Conservation (phyloP, 129 eudicot species). For the Chrysanthemum seticuspe region DNA sequence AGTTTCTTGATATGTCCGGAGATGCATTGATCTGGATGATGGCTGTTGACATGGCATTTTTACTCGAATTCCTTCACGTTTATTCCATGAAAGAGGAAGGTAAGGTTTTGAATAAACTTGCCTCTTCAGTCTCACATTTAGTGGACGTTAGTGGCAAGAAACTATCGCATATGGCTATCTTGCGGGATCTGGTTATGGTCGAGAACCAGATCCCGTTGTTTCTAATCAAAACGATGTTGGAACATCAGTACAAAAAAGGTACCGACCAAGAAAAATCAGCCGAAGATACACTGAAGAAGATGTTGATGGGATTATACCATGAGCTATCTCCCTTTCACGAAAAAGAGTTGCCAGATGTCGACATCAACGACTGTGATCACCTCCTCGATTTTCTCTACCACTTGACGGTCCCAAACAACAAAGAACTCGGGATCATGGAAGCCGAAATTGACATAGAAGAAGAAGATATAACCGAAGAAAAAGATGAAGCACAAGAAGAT, state of each 20-base stretch:
- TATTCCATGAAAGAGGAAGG: slow-evolving; percentile 37
- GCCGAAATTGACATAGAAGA: slow-evolving; percentile 21
- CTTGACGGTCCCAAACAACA: slow-evolving; percentile 39
- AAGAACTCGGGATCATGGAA: slow-evolving; percentile 26
- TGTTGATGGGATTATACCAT: slow-evolving; percentile 39
- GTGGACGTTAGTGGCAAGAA: slow-evolving; percentile 44
- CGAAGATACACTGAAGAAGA: slow-evolving; percentile 25
- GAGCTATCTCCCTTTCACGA: slow-evolving; percentile 55
- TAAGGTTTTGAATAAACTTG: slow-evolving; percentile 3
- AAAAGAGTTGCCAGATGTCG: slow-evolving; percentile 20
- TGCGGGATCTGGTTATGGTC: slow-evolving; percentile 58
- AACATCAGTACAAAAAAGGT: neutral
- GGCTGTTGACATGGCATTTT: slow-evolving; percentile 52
- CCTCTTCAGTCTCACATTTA: slow-evolving; percentile 46
- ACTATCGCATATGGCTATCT: slow-evolving; percentile 45
- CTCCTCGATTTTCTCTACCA: slow-evolving; percentile 53
- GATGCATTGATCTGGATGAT: slow-evolving; percentile 64
- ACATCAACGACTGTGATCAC: slow-evolving; percentile 42
- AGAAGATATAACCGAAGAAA: slow-evolving; percentile 10
- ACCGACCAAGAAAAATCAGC: slow-evolving; percentile 6
- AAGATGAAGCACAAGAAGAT: slow-evolving; percentile 5
- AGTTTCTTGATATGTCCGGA: slow-evolving; percentile 38
- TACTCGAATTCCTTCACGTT: slow-evolving; percentile 50
- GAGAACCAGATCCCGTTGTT: slow-evolving; percentile 74
- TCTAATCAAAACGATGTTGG: slow-evolving; percentile 32